These are phyloP conservation scores for Mrakia frigida DNA, from an alignment of 768 basidiomycete species.

Conservation along the genomic window DNA sequence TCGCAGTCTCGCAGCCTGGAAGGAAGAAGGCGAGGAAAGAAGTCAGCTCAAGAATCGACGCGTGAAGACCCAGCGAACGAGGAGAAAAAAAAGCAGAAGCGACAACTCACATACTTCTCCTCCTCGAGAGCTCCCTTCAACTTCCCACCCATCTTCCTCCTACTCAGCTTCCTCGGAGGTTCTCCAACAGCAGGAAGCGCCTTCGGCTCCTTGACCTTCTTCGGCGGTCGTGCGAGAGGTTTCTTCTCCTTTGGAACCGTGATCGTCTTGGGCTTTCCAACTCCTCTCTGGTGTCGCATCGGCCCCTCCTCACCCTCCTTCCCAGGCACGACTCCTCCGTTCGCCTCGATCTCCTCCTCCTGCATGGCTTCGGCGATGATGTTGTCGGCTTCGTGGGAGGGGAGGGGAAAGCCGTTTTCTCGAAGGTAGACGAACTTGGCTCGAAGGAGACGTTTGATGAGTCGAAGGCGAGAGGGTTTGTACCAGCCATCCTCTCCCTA, in stretches of 20 bases:
- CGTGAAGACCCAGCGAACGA: not conserved
- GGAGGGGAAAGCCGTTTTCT: not conserved
- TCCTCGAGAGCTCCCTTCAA: not conserved
- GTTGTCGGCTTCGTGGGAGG: conserved; percentile 4
- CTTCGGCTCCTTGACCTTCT: not conserved
- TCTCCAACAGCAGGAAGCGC: conserved; percentile 6
- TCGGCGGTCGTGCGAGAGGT: not conserved
- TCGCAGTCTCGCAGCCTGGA: conserved; percentile 7
- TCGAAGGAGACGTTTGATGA: conserved; percentile 27
- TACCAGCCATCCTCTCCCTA: conserved; percentile 32
- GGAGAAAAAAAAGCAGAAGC: not conserved
- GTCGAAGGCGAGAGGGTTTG: conserved; percentile 11
- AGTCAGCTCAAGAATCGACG: not conserved
- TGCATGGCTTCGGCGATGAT: not conserved
- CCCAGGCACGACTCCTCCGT: conserved; percentile 21
- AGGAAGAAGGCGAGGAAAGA: not conserved
- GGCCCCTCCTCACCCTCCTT: conserved; percentile 32
- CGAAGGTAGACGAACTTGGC: conserved; percentile 23
- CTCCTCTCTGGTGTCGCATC: conserved; percentile 30
- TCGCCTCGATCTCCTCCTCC: not conserved
- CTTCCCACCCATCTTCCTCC: not conserved
- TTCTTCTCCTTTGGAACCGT: conserved; percentile 26
- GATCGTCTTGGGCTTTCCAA: conserved; percentile 28
- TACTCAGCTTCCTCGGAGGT: not conserved
- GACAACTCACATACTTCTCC: not conserved